Conservation (phyloP, 306 rosid genomes). For the Castanea mollissima region DNA sequence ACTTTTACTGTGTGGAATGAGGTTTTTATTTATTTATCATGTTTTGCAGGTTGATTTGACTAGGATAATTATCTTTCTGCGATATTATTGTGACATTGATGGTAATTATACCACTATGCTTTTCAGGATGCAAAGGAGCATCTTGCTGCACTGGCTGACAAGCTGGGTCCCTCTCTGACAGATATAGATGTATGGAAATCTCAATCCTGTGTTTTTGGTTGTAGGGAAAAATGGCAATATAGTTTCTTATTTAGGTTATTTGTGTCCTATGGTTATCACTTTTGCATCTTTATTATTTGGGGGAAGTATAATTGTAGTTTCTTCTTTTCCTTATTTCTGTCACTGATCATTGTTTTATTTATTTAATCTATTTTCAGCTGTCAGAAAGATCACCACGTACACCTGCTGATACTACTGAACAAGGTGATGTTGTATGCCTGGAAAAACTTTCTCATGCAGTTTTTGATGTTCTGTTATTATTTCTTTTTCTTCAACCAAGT, state of each 20-base stretch:
- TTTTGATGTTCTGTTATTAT: slow-evolving; percentile 49
- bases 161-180: slow-evolving; percentile 84
- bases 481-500: slow-evolving; percentile 33
- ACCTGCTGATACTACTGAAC: slow-evolving; percentile 62
- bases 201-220: slow-evolving; percentile 15
- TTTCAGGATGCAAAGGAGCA: slow-evolving; percentile 98
- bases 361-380: slow-evolving; percentile 53
- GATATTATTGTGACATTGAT: slow-evolving; percentile 23
- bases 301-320: slow-evolving; percentile 2
- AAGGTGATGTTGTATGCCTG: slow-evolving; percentile 73
- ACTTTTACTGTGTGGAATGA: slow-evolving; percentile 11
- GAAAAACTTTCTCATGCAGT: slow-evolving; percentile 47
- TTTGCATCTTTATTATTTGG: slow-evolving; percentile 12
- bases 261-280: slow-evolving; percentile 1
- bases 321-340: slow-evolving; percentile 20
- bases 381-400: slow-evolving; percentile 67
- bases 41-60: slow-evolving; percentile 18
- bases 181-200: slow-evolving; percentile 78
- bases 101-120: slow-evolving; percentile 31
- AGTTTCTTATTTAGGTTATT: neutral
- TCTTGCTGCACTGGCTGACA: slow-evolving; percentile 91
- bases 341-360: slow-evolving; percentile 7
- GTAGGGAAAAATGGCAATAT: slow-evolving; percentile 4
- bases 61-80: slow-evolving; percentile 1
- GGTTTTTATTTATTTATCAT: slow-evolving; percentile 12